These are phyloP conservation scores for Chloris gayana DNA, from an alignment of 176 grass and related monocot species.

Conservation along the genomic window DNA sequence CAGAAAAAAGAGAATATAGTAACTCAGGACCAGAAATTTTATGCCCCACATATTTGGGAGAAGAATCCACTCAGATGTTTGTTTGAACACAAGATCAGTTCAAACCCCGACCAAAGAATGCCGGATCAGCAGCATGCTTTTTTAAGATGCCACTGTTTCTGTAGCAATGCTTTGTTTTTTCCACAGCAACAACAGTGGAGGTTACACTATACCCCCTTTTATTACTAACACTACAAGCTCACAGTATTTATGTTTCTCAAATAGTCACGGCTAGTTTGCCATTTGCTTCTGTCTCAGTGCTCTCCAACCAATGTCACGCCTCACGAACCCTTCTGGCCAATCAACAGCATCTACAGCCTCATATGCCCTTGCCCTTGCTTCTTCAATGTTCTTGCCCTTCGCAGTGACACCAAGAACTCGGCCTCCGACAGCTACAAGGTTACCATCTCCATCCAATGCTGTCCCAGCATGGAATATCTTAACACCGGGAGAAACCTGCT, in stretches of 20 bases:
- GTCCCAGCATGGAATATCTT: conserved; percentile 94
- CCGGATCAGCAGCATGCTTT: neutral
- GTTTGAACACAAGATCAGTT: neutral
- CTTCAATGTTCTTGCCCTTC: conserved; percentile 75
- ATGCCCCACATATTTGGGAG: neutral
- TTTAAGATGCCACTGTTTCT: conserved; percentile 11
- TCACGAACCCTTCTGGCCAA: conserved; percentile 84
- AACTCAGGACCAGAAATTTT: too few species aligned
- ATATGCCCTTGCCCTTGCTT: conserved; percentile 68
- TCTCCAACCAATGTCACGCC: conserved; percentile 88
- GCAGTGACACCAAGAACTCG: conserved; percentile 75
- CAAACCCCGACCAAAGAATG: too few species aligned
- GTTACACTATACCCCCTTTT: neutral
- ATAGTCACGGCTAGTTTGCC: conserved; percentile 21
- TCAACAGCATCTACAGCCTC: conserved; percentile 57
- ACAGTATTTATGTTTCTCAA: neutral
- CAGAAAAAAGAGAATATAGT: too few species aligned
- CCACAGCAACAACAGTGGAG: neutral
- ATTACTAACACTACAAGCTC: neutral
- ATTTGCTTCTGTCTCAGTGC: conserved; percentile 49
- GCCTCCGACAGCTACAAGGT: conserved; percentile 66
- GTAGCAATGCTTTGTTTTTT: neutral
- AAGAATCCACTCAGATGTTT: neutral
- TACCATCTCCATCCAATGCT: conserved; percentile 54
- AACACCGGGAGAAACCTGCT: conserved; percentile 60